A percentile compares a stretch with the other conserved stretches of the same genome.
Conservation (phyloP, 208 protist species). For the Trypanosoma melophagium region DNA sequence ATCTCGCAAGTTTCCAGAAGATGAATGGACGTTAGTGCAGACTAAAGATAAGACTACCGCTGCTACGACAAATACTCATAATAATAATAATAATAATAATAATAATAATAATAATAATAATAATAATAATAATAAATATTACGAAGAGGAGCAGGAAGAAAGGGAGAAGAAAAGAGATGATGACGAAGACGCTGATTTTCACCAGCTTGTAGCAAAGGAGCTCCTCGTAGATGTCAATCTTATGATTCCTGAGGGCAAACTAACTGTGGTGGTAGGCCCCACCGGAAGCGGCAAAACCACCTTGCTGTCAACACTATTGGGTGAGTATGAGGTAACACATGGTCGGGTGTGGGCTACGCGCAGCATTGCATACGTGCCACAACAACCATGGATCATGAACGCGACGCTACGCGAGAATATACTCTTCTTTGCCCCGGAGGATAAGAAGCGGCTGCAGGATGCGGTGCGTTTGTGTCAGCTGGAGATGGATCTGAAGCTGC, state of each 20-base stretch:
- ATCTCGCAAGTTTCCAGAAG: conserved; percentile 26
- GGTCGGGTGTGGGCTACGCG: conserved; percentile 28
- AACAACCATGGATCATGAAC: conserved; percentile 92
- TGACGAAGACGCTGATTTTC: conserved; percentile 2
- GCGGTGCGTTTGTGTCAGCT: conserved; percentile 75
- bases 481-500: conserved; percentile 70
- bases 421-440: conserved; percentile 70
- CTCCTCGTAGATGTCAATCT: conserved; percentile 50
- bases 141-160: background rate
- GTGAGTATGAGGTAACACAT: conserved; percentile 35
- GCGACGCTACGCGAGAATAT: conserved; percentile 93
- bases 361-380: conserved; percentile 87
- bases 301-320: conserved; percentile 44
- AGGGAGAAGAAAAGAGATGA: conserved; percentile 3
- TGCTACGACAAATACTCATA: background rate
- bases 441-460: conserved; percentile 39
- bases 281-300: conserved; percentile 78
- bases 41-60: background rate
- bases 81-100: background rate
- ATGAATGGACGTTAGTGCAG: conserved; percentile 23
- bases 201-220: conserved; percentile 39
- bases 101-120: background rate
- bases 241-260: conserved; percentile 32
- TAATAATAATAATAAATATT: too few relatives aligned
- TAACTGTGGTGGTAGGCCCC: conserved; percentile 57